Evolutionary conservation across 2,329 filamentous ascomycete species (phyloP), one percentile per base, ranked within the genome.

Genomic region (Zasmidium citrigriseum): DNA sequence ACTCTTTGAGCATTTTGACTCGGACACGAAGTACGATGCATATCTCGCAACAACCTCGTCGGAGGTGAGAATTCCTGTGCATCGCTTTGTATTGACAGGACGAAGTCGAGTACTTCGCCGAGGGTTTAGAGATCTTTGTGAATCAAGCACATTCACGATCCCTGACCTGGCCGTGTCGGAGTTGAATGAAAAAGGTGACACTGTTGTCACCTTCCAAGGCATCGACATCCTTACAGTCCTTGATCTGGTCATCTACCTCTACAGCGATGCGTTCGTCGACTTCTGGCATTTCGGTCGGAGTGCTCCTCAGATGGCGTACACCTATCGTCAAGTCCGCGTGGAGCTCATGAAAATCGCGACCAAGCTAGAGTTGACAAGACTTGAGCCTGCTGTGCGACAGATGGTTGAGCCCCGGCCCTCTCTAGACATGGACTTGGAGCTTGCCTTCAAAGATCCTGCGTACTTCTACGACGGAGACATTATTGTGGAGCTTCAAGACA

Each of bases 341-440:
- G 93, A 98, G 70, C 78, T 98, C n/a, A 95, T 96, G 88, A 93
- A 87, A 64, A 67, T 93, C n/a, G 89, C 90, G 10, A 84, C 84
- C 1, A 83, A 83, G 55, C 80, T 98, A 1, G 85, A 88, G 14
- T 81, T 98, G 72, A 73, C 77, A 16, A 85, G 83, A 27, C 79
- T 98, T 3, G 93, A 97, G 75, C 82, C 86, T 45, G 88, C 91
- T 18, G 89, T 89, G 0, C 86, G 91, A 49, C 78, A 91, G 34
- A 92, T 96, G 83, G 83, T 83, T 4, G 80, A 83, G 34, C 84
- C 90, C 0, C 80, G 84, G 57, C 81, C 77, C 50, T 86, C 82
- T 16, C 76, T 97, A 68, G 81, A 89, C 64, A 70, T 77, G 46
- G 92, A 98, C 66, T 83, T 97, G 68, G 82, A 83, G 38, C 72